These are phyloP conservation scores for Haplosporangium sp. DNA, from an alignment of 371 early-diverging fungal species.

Conservation along the genomic window DNA sequence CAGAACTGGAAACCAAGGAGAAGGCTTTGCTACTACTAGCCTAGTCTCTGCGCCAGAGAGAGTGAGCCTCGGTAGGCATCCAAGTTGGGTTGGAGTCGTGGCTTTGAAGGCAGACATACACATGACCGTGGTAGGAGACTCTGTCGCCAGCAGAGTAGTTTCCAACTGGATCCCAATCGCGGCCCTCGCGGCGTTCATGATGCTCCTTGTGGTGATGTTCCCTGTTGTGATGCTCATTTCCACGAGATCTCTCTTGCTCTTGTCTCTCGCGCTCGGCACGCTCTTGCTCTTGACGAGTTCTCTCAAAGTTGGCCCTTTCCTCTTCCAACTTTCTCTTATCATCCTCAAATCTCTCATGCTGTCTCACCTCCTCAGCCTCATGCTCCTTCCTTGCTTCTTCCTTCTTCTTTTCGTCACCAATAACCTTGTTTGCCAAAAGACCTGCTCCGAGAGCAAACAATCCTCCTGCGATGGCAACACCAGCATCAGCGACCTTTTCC, in stretches of 20 bases:
- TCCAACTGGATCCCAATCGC: constrained; percentile 66
- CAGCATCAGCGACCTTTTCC: constrained; percentile 60
- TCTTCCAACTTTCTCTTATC: constrained; percentile 52
- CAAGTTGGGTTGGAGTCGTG: constrained; percentile 71
- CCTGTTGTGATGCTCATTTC: constrained; percentile 17
- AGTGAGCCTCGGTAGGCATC: constrained; percentile 64
- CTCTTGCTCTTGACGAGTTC: constrained; percentile 21
- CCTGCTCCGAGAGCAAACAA: constrained; percentile 65
- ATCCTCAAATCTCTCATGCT: constrained; percentile 49
- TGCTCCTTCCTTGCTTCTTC: constrained; percentile 56
- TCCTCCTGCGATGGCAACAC: constrained; percentile 61
- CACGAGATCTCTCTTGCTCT: no score
- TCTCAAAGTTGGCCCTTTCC: constrained; percentile 40
- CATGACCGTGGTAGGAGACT: constrained; percentile 65
- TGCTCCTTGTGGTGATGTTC: constrained; percentile 27
- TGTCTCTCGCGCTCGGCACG: no score
- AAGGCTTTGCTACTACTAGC: background rate
- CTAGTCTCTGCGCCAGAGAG: constrained; percentile 68
- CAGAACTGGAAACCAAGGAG: no score
- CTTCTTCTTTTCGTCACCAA: constrained; percentile 56
- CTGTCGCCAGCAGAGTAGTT: constrained; percentile 68
- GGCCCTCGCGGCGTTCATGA: constrained; percentile 20
- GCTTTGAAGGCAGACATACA: constrained; percentile 65
- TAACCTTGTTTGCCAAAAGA: constrained; percentile 63
- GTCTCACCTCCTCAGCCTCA: constrained; percentile 38